Base-by-base conservation (phyloP, 306 rosid genomes). In the Prinsepia uniflora region DNA sequence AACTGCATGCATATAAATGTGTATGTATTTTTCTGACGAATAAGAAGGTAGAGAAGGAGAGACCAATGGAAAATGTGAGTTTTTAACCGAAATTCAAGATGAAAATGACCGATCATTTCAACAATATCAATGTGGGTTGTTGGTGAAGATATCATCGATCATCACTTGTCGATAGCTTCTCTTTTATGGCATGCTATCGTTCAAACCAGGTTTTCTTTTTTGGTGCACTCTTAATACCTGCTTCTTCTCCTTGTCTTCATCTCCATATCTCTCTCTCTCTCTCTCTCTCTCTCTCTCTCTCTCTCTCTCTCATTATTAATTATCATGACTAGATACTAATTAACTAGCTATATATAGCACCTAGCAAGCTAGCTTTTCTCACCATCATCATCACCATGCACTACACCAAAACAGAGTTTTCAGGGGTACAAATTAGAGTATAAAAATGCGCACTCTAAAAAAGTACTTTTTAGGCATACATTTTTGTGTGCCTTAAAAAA, bases 41-140 rank as follows among this genome's bases (percentile, higher is more conserved):
- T 30, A 3, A 3, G 54, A 24, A 22, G 36, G 34, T 15, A 13
- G 36, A 30, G 36, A 41, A 34, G 36, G 15, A 53, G 61, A 67
- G 76, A 73, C 73, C 84, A 82, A 87, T 89, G 81, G 85, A 82
- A 82, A 88, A 81, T 72, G 49, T 72, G 71, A 19, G 70, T 6
- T 83, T 76, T 63, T 62, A 75, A 85, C 71, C 88, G 82, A 80
- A 89, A 78, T 69, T 87, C 83, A 82, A 85, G 93, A 89, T 48
- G 96, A 90, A 77, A 87, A 87, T 19, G 96, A 90, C 96, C 2
- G 54, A 22, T 81, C 92, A 75, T 20, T 63, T 82, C 79, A 60
- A 75, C 84, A 78, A 75, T 78, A 85, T 83, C 89, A 85, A 85
- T 68, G 87, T 75, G 84, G 78, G 65, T 74, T 76, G 78, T 77